Evolutionary conservation across 352 stramenopile species (phyloP).

Genomic region (Globisporangium recalcitrans): DNA sequence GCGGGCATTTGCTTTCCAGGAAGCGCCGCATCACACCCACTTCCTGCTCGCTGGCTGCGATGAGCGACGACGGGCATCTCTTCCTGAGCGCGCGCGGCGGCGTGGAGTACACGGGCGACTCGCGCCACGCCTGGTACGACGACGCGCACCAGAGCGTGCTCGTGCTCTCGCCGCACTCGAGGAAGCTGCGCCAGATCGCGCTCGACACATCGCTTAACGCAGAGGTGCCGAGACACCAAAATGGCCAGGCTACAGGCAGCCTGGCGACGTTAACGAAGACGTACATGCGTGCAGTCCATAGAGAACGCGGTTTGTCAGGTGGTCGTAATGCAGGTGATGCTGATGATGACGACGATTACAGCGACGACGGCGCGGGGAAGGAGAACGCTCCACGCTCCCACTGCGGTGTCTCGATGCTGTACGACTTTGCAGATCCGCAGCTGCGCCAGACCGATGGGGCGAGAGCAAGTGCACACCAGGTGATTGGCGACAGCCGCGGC

Average conservation of each 20-base stretch:
- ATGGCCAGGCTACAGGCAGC: background rate
- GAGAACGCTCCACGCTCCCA: background rate
- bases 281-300: background rate
- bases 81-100: slow-evolving; percentile 46
- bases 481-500: background rate
- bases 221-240: background rate
- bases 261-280: background rate
- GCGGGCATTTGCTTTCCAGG: background rate
- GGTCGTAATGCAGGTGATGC: background rate
- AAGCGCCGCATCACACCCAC: background rate
- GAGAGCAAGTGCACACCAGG: background rate
- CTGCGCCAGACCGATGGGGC: background rate
- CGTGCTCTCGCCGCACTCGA: slow-evolving; percentile 30
- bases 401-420: slow-evolving; percentile 28
- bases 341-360: slow-evolving; percentile 2
- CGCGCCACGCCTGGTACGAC: slow-evolving; percentile 45
- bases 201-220: slow-evolving; percentile 28
- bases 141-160: slow-evolving; percentile 46
- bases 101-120: slow-evolving; percentile 34
- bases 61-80: slow-evolving; percentile 47
- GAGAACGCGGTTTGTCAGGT: background rate
- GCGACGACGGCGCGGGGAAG: slow-evolving; percentile 8
- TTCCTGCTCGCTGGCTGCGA: background rate
- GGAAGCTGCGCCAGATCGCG: slow-evolving; percentile 36
- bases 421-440: slow-evolving; percentile 30